A percentile compares a stretch with the other conserved stretches of the same genome.
These are phyloP conservation scores for Phytophthora cactorum DNA, from an alignment of 352 stramenopile genomes.

Conservation along the genomic window DNA sequence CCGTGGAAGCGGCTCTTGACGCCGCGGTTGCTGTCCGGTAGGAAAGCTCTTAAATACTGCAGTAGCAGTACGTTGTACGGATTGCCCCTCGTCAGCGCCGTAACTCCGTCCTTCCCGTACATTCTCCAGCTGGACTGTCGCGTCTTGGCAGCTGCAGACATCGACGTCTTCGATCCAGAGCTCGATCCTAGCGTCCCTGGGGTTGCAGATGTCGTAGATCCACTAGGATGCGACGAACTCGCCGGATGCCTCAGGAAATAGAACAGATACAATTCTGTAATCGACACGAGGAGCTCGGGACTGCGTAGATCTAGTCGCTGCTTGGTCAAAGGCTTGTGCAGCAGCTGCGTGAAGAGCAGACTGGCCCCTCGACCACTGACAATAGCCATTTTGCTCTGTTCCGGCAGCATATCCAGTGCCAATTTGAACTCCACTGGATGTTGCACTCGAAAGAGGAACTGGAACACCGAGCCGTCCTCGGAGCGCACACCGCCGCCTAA, in stretches of 20 bases:
- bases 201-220: slow-evolving; percentile 15
- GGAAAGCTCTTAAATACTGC: slow-evolving; percentile 83
- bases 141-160: slow-evolving; percentile 54
- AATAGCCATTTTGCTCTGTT: slow-evolving; percentile 84
- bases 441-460: slow-evolving; percentile 78
- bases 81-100: slow-evolving; percentile 69
- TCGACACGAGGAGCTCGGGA: slow-evolving; percentile 82
- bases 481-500: slow-evolving; percentile 64
- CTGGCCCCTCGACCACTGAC: slow-evolving; percentile 70
- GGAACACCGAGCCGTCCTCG: slow-evolving; percentile 79
- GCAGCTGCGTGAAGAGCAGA: slow-evolving; percentile 80
- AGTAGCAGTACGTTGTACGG: slow-evolving; percentile 88
- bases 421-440: slow-evolving; percentile 87
- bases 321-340: slow-evolving; percentile 83
- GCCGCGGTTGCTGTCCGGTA: slow-evolving; percentile 64
- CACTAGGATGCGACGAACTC: slow-evolving; percentile 69
- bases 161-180: slow-evolving; percentile 58
- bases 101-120: slow-evolving; percentile 73
- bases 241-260: slow-evolving; percentile 86
- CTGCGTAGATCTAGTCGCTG: slow-evolving; percentile 77
- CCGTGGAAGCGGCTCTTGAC: slow-evolving; percentile 80
- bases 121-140: slow-evolving; percentile 75
- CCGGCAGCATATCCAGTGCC: slow-evolving; percentile 76
- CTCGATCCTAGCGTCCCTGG: slow-evolving; percentile 16
- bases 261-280: slow-evolving; percentile 87